Percentiles rank a stretch among this genome's conserved stretches.
These are phyloP conservation scores for Petunia axillaris DNA, from an alignment of 257 asterid species.

Conservation along the genomic window DNA sequence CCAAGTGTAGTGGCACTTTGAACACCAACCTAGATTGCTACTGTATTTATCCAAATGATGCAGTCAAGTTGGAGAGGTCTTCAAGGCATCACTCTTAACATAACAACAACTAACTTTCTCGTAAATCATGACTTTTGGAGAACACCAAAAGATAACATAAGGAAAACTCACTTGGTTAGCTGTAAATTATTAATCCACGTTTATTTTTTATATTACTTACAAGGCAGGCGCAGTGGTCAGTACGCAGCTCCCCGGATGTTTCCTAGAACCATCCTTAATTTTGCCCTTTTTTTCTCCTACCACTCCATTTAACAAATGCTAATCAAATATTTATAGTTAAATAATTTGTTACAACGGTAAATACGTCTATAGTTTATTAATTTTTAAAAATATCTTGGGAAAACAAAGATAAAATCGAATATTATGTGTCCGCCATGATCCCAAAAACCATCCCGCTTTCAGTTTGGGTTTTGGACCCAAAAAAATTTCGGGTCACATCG, in stretches of 20 bases:
- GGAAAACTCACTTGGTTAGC: neutral
- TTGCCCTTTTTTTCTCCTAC: neutral
- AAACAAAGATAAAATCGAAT: conserved; percentile 21
- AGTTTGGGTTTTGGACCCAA: conserved; percentile 24
- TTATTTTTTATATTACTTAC: neutral
- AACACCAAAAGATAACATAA: neutral
- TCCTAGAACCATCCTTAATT: conserved; percentile 25
- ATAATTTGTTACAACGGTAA: conserved; percentile 1
- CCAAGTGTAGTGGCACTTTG: neutral
- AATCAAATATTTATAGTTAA: neutral
- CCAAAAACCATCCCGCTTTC: conserved; percentile 26
- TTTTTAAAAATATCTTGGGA: neutral
- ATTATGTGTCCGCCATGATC: conserved; percentile 24
- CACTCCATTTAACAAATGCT: neutral
- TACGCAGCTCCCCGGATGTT: neutral
- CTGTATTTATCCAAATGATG: conserved; percentile 7
- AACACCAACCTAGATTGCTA: conserved; percentile 16
- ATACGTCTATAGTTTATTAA: neutral
- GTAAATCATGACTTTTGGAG: conserved; percentile 1
- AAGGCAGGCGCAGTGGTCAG: conserved; percentile 12
- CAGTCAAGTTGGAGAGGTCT: conserved; percentile 27
- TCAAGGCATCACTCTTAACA: neutral
- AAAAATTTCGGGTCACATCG: conserved; percentile 30
- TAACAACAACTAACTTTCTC: conserved; percentile 25
- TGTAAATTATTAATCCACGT: conserved; percentile 1